Base-by-base conservation (phyloP, 225 moss, liverwort and hornwort genomes). In the Pleurozium schreberi region DNA sequence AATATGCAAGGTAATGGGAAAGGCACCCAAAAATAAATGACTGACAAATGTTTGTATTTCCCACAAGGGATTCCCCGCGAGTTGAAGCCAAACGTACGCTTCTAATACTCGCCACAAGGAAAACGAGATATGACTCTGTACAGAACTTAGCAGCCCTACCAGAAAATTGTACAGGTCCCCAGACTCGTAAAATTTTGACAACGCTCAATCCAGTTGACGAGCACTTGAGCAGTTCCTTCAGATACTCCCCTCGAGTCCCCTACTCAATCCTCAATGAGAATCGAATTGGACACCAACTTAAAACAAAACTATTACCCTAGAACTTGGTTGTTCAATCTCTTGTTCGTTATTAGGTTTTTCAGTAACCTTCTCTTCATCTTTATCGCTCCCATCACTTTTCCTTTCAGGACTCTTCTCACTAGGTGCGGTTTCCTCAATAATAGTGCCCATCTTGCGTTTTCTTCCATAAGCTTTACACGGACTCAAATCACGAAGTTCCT, bases 401-500 rank as follows among this genome's bases (percentile, higher is more conserved):
- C 82, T 85, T 61, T 52, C 67, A 10, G 57, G 63, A 50, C 49
- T 86, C 49, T 89, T 80, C 49, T 92, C 88, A 53, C 66, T 80
- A 75, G 78, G 27, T 47, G 57, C 28, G 42, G 68, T 69, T 90
- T 94, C 92, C 92, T 94, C 94, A 59, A 90, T 70, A 50, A 94
- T 93, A 68, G 91, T 90, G 79, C 65, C 76, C 89, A 94, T 91
- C 70, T 75, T 89, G 59, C 47, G 85, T 79, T 88, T 93, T 19
- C 77, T 89, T 88, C 81, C 89, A 69, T 83, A 53, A 66, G 85
- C 77, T 82, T 91, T 91, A 80, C 92, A 90, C 55, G 90, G 91
- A 93, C 91, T 87, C 86, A 90, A 86, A 87, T 87, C 90, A 89
- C 87, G 90, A 70, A 90, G 89, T 63, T 85, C 92, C 92, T 92